These are phyloP conservation scores for Pseudocercospora cruenta DNA, from an alignment of 2,329 filamentous ascomycete genomes.

Conservation along the genomic window DNA sequence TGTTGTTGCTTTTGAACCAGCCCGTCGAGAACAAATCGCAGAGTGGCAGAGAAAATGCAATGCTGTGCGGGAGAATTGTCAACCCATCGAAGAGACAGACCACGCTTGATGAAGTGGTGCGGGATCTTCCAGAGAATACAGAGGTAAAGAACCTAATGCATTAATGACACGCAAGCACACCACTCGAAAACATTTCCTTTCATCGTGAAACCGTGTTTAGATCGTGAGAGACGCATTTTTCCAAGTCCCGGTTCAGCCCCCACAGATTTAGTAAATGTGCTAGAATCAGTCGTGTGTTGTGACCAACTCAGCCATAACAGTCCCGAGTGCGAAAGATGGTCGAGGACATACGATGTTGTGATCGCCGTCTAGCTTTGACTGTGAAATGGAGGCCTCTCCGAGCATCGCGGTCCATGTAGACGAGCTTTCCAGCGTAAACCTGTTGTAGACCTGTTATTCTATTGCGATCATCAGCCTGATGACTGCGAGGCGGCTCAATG, in stretches of 20 bases:
- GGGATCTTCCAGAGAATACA: neutral
- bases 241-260: too few species aligned
- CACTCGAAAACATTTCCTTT: neutral
- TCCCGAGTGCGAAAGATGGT: too few species aligned
- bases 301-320: too few species aligned
- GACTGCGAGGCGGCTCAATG: neutral
- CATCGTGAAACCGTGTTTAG: neutral
- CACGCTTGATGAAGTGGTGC: neutral
- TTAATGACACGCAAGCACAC: too few species aligned
- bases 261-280: too few species aligned
- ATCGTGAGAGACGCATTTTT: neutral
- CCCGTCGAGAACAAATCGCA: slow-evolving; percentile 9
- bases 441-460: neutral
- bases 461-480: neutral
- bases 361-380: too few species aligned
- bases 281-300: too few species aligned
- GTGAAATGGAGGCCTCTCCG: too few species aligned
- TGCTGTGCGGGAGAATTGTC: neutral
- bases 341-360: too few species aligned
- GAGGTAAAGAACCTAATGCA: too few species aligned
- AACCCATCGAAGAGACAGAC: neutral
- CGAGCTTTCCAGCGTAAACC: neutral
- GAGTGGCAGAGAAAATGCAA: slow-evolving; percentile 1
- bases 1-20: slow-evolving; percentile 7
- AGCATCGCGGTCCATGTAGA: too few species aligned